Conservation (phyloP, 192 early-diverging fungal species). For the Backusella luteola region DNA sequence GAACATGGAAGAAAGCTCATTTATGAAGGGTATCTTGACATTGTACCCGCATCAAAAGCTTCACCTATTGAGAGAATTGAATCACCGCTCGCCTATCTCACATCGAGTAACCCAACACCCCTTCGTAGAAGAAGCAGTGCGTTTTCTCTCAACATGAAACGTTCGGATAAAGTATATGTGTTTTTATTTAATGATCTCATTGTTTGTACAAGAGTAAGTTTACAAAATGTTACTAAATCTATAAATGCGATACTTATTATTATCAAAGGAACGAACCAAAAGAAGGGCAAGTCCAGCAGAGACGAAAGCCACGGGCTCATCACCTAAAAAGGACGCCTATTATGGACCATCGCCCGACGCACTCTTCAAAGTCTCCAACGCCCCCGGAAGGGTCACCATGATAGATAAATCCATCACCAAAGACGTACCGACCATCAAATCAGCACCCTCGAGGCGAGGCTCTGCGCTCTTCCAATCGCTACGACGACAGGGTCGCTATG, state of each 20-base stretch:
- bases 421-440: background rate
- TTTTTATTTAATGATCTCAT: conserved; percentile 31
- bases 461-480: background rate
- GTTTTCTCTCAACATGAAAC: conserved; percentile 4
- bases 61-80: background rate
- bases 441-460: background rate
- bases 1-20: conserved; percentile 14
- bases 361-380: conserved; percentile 10
- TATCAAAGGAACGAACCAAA: background rate
- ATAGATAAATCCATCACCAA: conserved; percentile 4
- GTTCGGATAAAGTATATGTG: conserved; percentile 13
- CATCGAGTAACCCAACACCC: background rate
- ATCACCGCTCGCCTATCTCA: background rate
- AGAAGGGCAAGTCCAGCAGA: background rate
- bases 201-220: conserved; percentile 22
- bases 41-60: conserved; percentile 2
- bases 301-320: background rate
- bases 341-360: conserved; percentile 14
- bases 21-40: conserved; percentile 22
- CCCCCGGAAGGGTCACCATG: conserved; percentile 16
- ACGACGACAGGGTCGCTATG: background rate
- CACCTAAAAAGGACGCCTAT: background rate
- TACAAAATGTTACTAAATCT: background rate
- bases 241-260: no score
- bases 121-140: conserved; percentile 4